These are phyloP conservation scores for Paramecium sonneborni DNA, from an alignment of 73 alveolate genomes.

Conservation along the genomic window DNA sequence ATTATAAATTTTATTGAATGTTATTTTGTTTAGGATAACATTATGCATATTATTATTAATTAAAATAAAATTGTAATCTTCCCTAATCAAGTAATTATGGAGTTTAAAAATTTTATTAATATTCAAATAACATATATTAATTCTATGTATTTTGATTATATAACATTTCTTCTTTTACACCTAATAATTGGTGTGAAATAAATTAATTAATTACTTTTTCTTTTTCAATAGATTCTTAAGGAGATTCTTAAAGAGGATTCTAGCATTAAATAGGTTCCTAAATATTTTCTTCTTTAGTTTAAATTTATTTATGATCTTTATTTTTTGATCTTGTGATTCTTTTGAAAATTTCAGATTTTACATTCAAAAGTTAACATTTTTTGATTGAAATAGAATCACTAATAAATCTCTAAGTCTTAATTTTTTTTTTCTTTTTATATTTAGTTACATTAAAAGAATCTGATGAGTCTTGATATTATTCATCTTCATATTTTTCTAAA, in stretches of 20 bases:
- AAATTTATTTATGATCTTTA: neutral
- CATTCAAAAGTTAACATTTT: neutral
- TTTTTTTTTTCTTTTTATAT: neutral
- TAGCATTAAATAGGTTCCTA: neutral
- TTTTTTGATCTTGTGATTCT: slow-evolving; percentile 11
- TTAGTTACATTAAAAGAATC: neutral
- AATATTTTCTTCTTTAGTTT: neutral
- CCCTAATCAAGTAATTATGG: neutral
- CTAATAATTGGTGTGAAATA: neutral
- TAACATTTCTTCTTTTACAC: neutral
- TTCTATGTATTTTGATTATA: neutral
- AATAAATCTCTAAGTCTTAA: neutral
- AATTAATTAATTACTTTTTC: neutral
- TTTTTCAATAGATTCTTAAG: too few relatives aligned
- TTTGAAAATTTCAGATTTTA: neutral
- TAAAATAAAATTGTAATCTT: neutral
- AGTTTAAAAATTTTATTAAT: neutral
- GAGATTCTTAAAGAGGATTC: neutral
- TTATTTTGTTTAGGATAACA: neutral
- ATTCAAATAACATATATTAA: neutral
- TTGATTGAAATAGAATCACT: neutral
- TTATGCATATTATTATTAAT: neutral
- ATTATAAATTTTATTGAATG: neutral
- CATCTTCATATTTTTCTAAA: slow-evolving; percentile 1
- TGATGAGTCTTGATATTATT: neutral